Percentiles rank a stretch among this genome's conserved stretches.
phyloP scores from a whole-genome alignment of 257 asterid species.

The Orobanche coerulescens region DNA sequence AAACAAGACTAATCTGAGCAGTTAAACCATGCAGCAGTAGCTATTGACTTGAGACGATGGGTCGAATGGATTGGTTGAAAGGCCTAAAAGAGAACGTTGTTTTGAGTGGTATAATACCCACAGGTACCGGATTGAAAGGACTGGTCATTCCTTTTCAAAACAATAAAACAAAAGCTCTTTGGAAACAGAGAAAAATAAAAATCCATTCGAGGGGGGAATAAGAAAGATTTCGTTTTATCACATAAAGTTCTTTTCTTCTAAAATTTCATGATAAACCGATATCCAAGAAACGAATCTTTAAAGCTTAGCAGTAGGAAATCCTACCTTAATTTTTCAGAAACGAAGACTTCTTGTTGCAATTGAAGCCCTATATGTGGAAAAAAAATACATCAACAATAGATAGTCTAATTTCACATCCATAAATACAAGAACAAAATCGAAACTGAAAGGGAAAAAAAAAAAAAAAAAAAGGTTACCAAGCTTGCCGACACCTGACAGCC shows the following conservation, averaged over 20 bases:
- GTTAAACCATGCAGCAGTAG: not conserved
- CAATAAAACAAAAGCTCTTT: too few relatives aligned
- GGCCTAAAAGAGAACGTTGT: too few relatives aligned
- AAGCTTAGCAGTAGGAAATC: conserved; percentile 11
- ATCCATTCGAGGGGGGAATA: too few relatives aligned
- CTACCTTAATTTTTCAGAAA: conserved; percentile 23
- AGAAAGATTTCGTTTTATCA: too few relatives aligned
- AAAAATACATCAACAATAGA: not conserved
- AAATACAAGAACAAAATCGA: not conserved
- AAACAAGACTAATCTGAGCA: not conserved
- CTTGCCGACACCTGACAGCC: conserved; percentile 84
- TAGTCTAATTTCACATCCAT: not conserved
- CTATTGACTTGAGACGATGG: not conserved
- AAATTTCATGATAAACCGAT: too few relatives aligned
- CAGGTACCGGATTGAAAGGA: too few relatives aligned
- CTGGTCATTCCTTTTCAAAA: too few relatives aligned
- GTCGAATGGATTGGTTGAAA: too few relatives aligned
- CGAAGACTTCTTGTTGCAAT: conserved; percentile 43
- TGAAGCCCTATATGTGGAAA: conserved; percentile 45
- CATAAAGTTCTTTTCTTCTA: too few relatives aligned
- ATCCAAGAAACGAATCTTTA: conserved; percentile 22
- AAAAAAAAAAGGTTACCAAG: conserved; percentile 42
- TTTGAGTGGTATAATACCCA: too few relatives aligned
- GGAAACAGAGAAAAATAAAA: too few relatives aligned
- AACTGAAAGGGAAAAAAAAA: too few relatives aligned